A percentile compares a stretch with the other conserved stretches of the same genome.
Evolutionary conservation across 2,329 filamentous ascomycete genomes (phyloP).

Genomic region (Penicillium sp.): DNA sequence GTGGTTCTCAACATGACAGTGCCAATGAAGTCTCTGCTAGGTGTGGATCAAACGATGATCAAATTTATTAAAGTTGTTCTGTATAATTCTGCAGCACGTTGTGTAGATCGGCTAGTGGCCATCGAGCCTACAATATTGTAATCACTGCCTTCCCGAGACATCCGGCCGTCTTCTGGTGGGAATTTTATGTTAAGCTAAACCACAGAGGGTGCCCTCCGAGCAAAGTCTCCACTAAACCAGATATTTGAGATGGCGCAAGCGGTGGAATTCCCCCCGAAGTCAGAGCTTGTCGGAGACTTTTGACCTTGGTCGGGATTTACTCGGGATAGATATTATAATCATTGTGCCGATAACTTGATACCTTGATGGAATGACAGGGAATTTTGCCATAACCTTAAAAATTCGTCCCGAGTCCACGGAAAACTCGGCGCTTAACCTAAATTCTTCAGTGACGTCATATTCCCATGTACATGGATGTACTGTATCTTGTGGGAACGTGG

Average conservation of each 20-base stretch:
- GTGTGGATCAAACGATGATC: slow-evolving; percentile 2
- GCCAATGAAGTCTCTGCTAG: background rate
- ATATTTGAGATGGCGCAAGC: background rate
- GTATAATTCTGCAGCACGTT: slow-evolving; percentile 6
- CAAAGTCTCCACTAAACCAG: background rate
- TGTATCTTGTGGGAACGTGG: background rate
- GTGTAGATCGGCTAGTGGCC: background rate
- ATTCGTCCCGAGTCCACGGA: background rate
- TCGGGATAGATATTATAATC: background rate
- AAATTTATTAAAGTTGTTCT: slow-evolving; percentile 2
- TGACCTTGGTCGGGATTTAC: background rate
- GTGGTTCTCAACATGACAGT: background rate
- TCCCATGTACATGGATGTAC: too few relatives aligned
- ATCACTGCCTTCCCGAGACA: background rate
- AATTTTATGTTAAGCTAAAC: background rate
- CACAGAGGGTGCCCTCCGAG: background rate
- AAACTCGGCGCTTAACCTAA: background rate
- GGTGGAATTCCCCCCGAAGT: background rate
- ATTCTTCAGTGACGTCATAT: background rate
- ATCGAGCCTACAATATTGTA: background rate
- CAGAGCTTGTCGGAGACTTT: background rate
- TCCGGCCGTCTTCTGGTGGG: background rate
- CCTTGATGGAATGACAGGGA: background rate
- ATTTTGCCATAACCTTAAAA: background rate
- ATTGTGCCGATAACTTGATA: background rate